Base-by-base conservation (phyloP, 1,139 yeast genomes). In the Groenewaldozyma sp. region DNA sequence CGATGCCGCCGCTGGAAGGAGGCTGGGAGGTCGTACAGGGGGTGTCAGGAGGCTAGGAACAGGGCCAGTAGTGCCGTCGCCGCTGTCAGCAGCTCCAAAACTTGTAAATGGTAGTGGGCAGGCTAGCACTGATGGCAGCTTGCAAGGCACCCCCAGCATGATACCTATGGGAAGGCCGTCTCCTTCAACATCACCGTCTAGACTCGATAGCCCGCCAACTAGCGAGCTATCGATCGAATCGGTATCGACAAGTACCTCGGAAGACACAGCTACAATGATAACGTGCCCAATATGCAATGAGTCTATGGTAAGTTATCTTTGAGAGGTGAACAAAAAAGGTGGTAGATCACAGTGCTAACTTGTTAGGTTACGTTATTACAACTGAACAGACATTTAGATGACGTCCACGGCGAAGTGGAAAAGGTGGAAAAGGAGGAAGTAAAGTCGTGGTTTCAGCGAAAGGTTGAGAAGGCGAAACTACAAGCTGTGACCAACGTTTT, bases 211-310 rank as follows among this genome's bases (percentile, higher is more conserved):
- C 7, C 48, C 51, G 7, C 44, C 46, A 14, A 38, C 43, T 14
- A 45, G 48, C 24, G 48, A 45, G 28, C 37, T 47, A 6, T 46
- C 52, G n/a, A 38, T 47, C 24, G 52, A 47, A 11, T 50, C 53
- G 4, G 43, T 45, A 19, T 48, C 51, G 7, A 47, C 53, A 2
- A 36, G 43, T 9, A 37, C 49, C 5, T 39, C 39, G 1, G 40
- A 48, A 7, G 47, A 47, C 9, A 43, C 39, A 17, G 28, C 41
- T 2, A 47, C 45, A 17, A 44, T 45, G 2, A 44, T 66, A 31
- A 31, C 37, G 18, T 84, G 95, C 52, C 95, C 95, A 1, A 78
- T 83, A 3, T 84, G 95, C 55, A 59, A 65, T 18, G 82, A 76
- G 46, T 45, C 63, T 1, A 77, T 81, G 81, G 60, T 40, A 24